These are phyloP conservation scores for Nepenthes alata DNA, from an alignment of 179 eudicot species.

Conservation along the genomic window DNA sequence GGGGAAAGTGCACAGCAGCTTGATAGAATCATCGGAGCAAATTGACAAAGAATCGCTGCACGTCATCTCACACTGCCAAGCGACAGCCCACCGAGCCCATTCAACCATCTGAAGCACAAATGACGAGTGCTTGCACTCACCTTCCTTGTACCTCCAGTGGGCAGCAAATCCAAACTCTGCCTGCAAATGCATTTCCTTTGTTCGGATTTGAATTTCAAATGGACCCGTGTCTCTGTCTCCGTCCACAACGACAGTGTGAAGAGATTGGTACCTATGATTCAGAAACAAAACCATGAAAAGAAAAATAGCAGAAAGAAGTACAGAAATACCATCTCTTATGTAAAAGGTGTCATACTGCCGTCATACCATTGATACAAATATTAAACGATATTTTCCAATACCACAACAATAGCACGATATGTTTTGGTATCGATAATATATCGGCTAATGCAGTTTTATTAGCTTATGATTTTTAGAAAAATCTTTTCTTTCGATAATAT, in stretches of 20 bases:
- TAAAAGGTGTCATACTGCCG: not conserved
- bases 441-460: too few species aligned
- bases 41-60: conserved; percentile 35
- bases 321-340: not conserved
- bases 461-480: too few species aligned
- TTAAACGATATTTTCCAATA: too few species aligned
- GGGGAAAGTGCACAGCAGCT: conserved; percentile 72
- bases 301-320: not conserved
- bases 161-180: conserved; percentile 96
- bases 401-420: too few species aligned
- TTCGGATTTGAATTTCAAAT: conserved; percentile 89
- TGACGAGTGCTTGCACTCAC: conserved; percentile 60
- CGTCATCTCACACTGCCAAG: conserved; percentile 94
- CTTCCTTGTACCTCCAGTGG: conserved; percentile 97
- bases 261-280: conserved; percentile 56
- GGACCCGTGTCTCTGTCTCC: conserved; percentile 56
- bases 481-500: too few species aligned
- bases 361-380: too few species aligned
- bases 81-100: conserved; percentile 94
- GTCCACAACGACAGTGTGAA: conserved; percentile 75
- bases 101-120: conserved; percentile 94
- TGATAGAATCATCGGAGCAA: conserved; percentile 28
- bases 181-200: conserved; percentile 81
- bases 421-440: too few species aligned
- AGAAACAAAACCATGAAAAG: conserved; percentile 1